Evolutionary conservation across 495 filamentous ascomycete species (phyloP).

Genomic region (Amphirosellinia nigrospora): DNA sequence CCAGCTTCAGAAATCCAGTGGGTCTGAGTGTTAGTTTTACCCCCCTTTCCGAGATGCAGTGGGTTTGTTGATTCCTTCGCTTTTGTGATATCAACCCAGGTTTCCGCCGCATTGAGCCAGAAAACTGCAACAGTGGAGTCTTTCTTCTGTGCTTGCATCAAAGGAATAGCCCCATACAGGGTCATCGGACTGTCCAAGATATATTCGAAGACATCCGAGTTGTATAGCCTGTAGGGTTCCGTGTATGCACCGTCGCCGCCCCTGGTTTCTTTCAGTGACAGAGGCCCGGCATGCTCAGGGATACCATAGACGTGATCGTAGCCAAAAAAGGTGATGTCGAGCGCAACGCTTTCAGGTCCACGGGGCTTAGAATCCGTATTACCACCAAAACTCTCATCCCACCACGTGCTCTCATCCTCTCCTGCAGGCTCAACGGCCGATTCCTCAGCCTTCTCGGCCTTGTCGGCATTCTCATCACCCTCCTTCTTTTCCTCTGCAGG

Average conservation of each 20-base stretch:
- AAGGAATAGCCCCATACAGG: constrained; percentile 92
- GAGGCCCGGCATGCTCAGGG: constrained; percentile 86
- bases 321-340: constrained; percentile 90
- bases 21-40: constrained; percentile 79
- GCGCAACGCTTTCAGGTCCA: constrained; percentile 83
- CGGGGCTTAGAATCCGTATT: constrained; percentile 92
- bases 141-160: constrained; percentile 96
- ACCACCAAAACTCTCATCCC: constrained; percentile 95
- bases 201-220: constrained; percentile 97
- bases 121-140: constrained; percentile 96
- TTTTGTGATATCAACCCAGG: constrained; percentile 95
- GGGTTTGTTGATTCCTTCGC: constrained; percentile 76
- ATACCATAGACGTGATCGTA: constrained; percentile 95
- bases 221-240: constrained; percentile 96
- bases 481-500: constrained; percentile 59
- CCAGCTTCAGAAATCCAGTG: constrained; percentile 97
- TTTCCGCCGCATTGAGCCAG: constrained; percentile 97
- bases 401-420: constrained; percentile 86
- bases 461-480: constrained; percentile 52
- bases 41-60: constrained; percentile 70
- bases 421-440: constrained; percentile 39
- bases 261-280: constrained; percentile 88
- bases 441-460: constrained; percentile 49
- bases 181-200: constrained; percentile 97
- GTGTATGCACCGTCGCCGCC: constrained; percentile 84